Conservation (phyloP, 2,329 filamentous ascomycete genomes). For the Pyrenophora teres region DNA sequence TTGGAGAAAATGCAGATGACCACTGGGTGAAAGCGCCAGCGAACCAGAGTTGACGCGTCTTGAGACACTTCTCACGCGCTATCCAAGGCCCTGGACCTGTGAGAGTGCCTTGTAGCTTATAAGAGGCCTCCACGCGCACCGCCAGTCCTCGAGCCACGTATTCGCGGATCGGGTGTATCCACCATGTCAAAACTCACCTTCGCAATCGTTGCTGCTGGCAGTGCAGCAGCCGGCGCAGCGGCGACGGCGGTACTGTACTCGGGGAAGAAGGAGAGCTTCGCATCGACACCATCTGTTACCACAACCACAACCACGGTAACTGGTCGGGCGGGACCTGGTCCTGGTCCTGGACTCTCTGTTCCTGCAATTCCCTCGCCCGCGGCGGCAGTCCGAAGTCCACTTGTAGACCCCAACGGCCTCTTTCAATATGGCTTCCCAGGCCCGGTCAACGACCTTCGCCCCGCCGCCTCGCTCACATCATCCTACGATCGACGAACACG, state of each 20-base stretch:
- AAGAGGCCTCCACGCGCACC: constrained; percentile 16
- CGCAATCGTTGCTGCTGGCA: constrained; percentile 55
- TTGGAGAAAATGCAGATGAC: constrained; percentile 36
- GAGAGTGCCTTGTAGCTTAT: constrained; percentile 12
- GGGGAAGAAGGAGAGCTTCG: constrained; percentile 35
- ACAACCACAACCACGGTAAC: constrained; percentile 45
- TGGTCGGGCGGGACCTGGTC: constrained; percentile 31
- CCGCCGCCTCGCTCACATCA: constrained; percentile 76
- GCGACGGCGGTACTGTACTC: constrained; percentile 55
- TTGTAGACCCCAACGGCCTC: constrained; percentile 56
- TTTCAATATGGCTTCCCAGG: constrained; percentile 79
- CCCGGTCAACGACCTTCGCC: constrained; percentile 80
- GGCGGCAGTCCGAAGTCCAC: constrained; percentile 29
- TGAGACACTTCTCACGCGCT: constrained; percentile 45
- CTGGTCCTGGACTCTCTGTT: constrained; percentile 31
- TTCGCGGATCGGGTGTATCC: constrained; percentile 1
- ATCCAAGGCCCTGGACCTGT: constrained; percentile 34
- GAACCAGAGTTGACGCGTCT: constrained; percentile 43
- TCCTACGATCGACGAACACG: constrained; percentile 87
- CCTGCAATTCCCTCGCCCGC: constrained; percentile 33
- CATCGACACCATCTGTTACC: constrained; percentile 34
- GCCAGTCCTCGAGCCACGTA: constrained; percentile 2
- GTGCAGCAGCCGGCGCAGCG: constrained; percentile 55
- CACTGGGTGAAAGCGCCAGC: constrained; percentile 30
- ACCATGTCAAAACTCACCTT: constrained; percentile 58